Evolutionary conservation across 495 filamentous ascomycete species (phyloP), one percentile per base, ranked within the genome.

Genomic region (Collariella sp.): DNA sequence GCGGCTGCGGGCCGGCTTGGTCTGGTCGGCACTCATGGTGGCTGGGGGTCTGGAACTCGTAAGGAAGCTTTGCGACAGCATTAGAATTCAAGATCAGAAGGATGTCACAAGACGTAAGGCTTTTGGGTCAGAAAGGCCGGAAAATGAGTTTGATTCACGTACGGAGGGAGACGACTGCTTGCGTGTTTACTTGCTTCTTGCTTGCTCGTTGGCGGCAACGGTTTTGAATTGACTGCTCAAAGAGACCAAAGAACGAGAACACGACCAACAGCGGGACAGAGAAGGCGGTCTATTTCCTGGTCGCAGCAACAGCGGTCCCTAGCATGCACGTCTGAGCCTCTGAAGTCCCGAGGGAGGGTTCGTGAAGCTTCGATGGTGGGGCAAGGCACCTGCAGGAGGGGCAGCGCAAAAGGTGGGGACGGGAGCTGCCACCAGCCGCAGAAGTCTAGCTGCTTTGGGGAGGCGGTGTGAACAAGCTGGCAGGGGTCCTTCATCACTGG

Each of bases 1-100:
- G 54, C 86, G 81, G 70, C 80, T 79, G 61, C 87, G 84, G 31
- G 62, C 56, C 61, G 68, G 65, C 65, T 72, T 74, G 46, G 59
- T 38, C 52, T 74, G 63, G 41, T 67, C 63, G 49, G 63, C 29
- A 50, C 61, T 52, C 71, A 73, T 76, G 36, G 18, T 65, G 41
- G 26, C 18, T 52, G 15, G 47, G 50, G n/a, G 38, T n/a, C 20
- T 34, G 10, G 13, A 31, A 31, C n/a, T 0, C 35, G 18, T 1
- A 51, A 40, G 24, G 22, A 2, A 51, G n/a, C 20, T 5, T 13
- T 5, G 7, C 19, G 39, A 1, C 19, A 40, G 11, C 1, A 34
- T 18, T 16, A 7, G 39, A 3, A 18, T 4, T 19, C n/a, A 16
- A 11, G 16, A 4, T 11, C 39, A 41, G 18, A 20, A 41, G 16